Base-by-base conservation (phyloP, 1,284 basidiomycete genomes). In the Wolfiporia cocos region DNA sequence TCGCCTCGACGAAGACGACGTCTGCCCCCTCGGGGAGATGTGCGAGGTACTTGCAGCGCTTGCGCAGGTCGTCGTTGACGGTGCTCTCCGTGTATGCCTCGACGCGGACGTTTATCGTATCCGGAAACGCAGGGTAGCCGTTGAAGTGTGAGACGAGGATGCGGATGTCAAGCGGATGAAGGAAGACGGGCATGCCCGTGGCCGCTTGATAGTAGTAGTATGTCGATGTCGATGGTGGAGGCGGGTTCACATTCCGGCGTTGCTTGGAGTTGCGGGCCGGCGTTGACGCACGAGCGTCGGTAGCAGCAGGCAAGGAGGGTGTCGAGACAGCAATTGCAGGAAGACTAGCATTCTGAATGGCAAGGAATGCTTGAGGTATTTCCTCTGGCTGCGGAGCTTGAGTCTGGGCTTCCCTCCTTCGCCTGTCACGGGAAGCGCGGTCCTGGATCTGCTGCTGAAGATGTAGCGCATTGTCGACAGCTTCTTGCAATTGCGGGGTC, bases 171-270 rank as follows among this genome's bases (percentile, higher is more conserved):
- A 99, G 76, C 2, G 95, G 94, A 58, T 96, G 92, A 12, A 99
- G 76, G 69, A 89, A 99, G 54, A 98, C 77, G 15, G 91, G 88
- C 47, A 91, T 75, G 14, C 95, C 96, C 2, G 90, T 90, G 0
- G 91, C 82, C 10, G 92, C 89, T 64, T 99, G 96, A 64, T 97
- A 99, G 64, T 91, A 99, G 57, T 88, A 92, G 65, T 96, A 98
- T 10, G 83, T 83, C 17, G 84, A 85, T 2, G 83, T 81, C 2
- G 84, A 81, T 11, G 84, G 85, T 9, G 86, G 84, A 2, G 86
- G 85, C 2, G 88, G 86, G 53, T 91, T 90, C 49, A 90, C 61
- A 56, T 90, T 91, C 44, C 78, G 72, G 17, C 85, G 76, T 41
- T 79, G 79, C 41, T 74, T 72, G 15, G 73, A 73, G 41, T 57